These are phyloP conservation scores for Pyronema omphalodes DNA, from an alignment of 495 filamentous ascomycete species.

Conservation along the genomic window DNA sequence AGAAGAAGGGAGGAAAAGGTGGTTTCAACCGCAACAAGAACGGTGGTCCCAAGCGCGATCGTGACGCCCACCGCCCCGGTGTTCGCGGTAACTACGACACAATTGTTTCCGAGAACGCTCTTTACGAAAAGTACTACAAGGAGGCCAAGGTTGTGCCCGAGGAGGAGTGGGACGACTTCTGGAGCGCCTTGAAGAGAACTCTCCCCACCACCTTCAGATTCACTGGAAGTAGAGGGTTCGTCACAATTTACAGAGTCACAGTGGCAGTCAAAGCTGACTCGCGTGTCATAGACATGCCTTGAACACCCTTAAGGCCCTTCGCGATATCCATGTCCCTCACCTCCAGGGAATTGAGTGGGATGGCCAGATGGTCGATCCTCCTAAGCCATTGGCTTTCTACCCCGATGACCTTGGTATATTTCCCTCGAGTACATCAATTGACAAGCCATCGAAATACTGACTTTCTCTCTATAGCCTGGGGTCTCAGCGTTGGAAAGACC, in stretches of 20 bases:
- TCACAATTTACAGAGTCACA: constrained; percentile 3
- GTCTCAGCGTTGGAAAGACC: constrained; percentile 89
- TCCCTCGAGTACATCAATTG: background rate
- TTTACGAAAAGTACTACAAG: constrained; percentile 72
- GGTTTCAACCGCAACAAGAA: background rate
- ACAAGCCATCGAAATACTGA: background rate
- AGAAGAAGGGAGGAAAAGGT: too few relatives aligned
- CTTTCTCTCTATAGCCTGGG: constrained; percentile 42
- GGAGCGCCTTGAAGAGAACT: constrained; percentile 58
- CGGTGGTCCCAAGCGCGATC: background rate
- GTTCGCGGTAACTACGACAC: constrained; percentile 16
- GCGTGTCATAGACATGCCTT: constrained; percentile 48
- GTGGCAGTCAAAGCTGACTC: background rate
- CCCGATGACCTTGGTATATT: constrained; percentile 50
- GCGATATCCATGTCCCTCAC: constrained; percentile 74
- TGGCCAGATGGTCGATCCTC: constrained; percentile 60
- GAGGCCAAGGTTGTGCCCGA: constrained; percentile 49
- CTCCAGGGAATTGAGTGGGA: constrained; percentile 69
- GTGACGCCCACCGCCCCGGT: constrained; percentile 1
- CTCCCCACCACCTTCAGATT: constrained; percentile 94
- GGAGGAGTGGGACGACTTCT: constrained; percentile 59
- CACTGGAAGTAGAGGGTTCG: constrained; percentile 70
- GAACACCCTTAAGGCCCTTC: constrained; percentile 63
- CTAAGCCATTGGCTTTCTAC: constrained; percentile 68
- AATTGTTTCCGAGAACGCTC: constrained; percentile 39